Percentiles rank a stretch among this genome's conserved stretches.
Evolutionary conservation across 2,329 filamentous ascomycete species (phyloP).

Genomic region (Microdochium trichocladiopsis): DNA sequence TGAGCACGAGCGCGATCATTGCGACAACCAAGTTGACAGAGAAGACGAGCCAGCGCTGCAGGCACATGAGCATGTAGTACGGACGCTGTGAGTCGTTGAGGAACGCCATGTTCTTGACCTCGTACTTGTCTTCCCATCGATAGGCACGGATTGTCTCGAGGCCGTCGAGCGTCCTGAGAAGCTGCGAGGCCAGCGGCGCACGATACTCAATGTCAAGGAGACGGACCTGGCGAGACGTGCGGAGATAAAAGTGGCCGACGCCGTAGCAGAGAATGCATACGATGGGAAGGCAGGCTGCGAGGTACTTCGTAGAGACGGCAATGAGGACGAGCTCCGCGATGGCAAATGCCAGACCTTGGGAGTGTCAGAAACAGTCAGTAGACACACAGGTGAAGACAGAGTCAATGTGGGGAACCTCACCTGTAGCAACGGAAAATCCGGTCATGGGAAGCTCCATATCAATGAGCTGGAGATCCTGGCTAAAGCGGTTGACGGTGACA

Average conservation of each 20-base stretch:
- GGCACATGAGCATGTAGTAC: slow-evolving; percentile 39
- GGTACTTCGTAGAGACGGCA: slow-evolving; percentile 33
- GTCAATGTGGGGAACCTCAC: background rate
- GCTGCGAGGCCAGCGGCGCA: slow-evolving; percentile 41
- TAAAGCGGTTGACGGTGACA: background rate
- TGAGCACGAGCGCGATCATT: slow-evolving; percentile 31
- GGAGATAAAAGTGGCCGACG: slow-evolving; percentile 44
- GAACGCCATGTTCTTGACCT: slow-evolving; percentile 24
- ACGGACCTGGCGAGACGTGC: slow-evolving; percentile 46
- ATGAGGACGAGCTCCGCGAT: slow-evolving; percentile 36
- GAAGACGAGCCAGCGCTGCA: slow-evolving; percentile 41
- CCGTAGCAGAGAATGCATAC: slow-evolving; percentile 32
- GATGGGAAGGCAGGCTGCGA: slow-evolving; percentile 32
- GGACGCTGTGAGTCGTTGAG: slow-evolving; percentile 39
- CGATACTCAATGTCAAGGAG: slow-evolving; percentile 45
- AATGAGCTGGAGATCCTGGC: slow-evolving; percentile 10
- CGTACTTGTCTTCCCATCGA: slow-evolving; percentile 32
- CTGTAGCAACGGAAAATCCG: background rate
- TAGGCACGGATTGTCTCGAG: slow-evolving; percentile 43
- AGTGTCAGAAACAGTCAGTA: slow-evolving; percentile 17
- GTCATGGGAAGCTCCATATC: slow-evolving; percentile 10
- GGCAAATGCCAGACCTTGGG: slow-evolving; percentile 13
- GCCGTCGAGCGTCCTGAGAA: slow-evolving; percentile 39
- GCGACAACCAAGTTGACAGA: slow-evolving; percentile 39
- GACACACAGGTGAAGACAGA: background rate